phyloP scores from a whole-genome alignment of 768 basidiomycete species.

The Suillus spraguei region DNA sequence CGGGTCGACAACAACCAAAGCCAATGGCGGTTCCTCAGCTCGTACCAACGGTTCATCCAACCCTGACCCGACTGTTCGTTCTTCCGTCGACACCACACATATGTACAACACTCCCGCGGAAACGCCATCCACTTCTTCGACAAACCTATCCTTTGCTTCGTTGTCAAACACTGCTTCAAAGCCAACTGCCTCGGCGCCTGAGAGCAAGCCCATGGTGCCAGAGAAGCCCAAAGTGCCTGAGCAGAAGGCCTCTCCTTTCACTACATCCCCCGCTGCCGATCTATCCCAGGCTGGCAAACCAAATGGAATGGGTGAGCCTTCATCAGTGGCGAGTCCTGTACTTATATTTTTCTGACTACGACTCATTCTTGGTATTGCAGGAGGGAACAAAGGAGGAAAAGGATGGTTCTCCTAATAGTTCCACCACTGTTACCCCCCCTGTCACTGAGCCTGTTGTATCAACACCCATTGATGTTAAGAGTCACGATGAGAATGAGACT shows the following conservation, averaged over 20 bases:
- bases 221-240: constrained; percentile 10
- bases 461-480: constrained; percentile 23
- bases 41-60: constrained; percentile 35
- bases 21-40: constrained; percentile 19
- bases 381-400: constrained; percentile 12
- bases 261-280: background rate
- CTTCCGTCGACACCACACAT: constrained; percentile 28
- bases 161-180: background rate
- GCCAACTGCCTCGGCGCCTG: background rate
- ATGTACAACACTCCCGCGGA: constrained; percentile 19
- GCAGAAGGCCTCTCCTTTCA: background rate
- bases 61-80: constrained; percentile 24
- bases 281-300: constrained; percentile 9
- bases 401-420: constrained; percentile 1
- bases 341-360: constrained; percentile 27
- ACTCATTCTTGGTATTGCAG: constrained; percentile 32
- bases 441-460: constrained; percentile 30
- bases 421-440: constrained; percentile 16
- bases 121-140: constrained; percentile 13
- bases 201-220: constrained; percentile 8
- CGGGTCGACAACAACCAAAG: constrained; percentile 15
- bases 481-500: constrained; percentile 26
- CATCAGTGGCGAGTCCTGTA: constrained; percentile 29
- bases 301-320: constrained; percentile 33
- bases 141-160: no score